A percentile compares a stretch with the other conserved stretches of the same genome.
Conservation (phyloP, 2,329 filamentous ascomycete genomes). For the Amylocarpus encephaloides region DNA sequence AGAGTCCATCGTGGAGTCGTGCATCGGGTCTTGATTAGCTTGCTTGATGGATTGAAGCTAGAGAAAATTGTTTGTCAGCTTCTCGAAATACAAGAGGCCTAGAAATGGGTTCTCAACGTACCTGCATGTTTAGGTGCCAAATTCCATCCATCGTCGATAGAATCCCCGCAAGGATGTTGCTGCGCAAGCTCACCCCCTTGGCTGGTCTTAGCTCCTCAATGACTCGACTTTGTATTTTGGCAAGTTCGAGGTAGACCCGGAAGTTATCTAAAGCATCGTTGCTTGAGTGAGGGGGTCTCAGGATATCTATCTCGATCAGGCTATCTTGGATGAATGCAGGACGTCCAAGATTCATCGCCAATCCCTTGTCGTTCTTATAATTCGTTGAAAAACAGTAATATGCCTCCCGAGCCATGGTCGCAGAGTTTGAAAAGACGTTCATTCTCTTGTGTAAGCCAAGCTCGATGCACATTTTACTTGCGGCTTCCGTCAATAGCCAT, state of each 20-base stretch:
- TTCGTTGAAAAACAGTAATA: slow-evolving; percentile 10
- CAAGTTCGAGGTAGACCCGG: slow-evolving; percentile 9
- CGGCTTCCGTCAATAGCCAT: slow-evolving; percentile 5
- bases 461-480: slow-evolving; percentile 6
- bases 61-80: neutral
- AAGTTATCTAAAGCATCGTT: slow-evolving; percentile 6
- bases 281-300: neutral
- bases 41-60: neutral
- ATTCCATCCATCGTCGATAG: slow-evolving; percentile 5
- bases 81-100: no score
- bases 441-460: slow-evolving; percentile 8
- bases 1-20: slow-evolving; percentile 7
- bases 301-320: slow-evolving; percentile 8
- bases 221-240: slow-evolving; percentile 5
- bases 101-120: neutral
- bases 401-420: slow-evolving; percentile 3
- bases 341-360: slow-evolving; percentile 14
- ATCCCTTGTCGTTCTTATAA: slow-evolving; percentile 14
- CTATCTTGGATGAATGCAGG: slow-evolving; percentile 6
- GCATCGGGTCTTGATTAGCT: neutral
- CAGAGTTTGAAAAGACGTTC: neutral
- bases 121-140: slow-evolving; percentile 7
- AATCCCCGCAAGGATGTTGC: neutral
- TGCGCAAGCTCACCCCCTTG: neutral
- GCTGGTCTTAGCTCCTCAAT: slow-evolving; percentile 2